Percentiles rank a stretch among this genome's conserved stretches.
phyloP scores from a whole-genome alignment of 495 filamentous ascomycete species.

The Lineolata rhizophorae region DNA sequence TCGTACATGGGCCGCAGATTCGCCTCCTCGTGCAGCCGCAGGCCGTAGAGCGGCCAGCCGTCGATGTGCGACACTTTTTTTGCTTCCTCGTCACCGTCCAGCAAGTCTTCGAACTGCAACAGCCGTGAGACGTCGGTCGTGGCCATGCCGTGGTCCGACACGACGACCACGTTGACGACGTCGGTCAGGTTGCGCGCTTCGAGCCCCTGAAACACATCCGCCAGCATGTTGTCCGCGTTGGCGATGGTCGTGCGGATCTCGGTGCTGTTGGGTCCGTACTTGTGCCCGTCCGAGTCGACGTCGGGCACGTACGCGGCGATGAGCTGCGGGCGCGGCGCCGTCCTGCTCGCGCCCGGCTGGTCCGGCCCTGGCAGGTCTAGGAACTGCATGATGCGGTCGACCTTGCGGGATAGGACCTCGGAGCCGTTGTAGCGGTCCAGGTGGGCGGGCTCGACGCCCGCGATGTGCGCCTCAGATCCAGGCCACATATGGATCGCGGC shows the following conservation, averaged over 20 bases:
- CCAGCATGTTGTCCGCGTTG: conserved; percentile 60
- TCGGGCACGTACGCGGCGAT: conserved; percentile 90
- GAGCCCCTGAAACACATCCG: conserved; percentile 48
- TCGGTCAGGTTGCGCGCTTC: conserved; percentile 63
- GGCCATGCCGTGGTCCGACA: conserved; percentile 97
- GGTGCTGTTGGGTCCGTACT: conserved; percentile 82
- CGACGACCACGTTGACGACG: conserved; percentile 90
- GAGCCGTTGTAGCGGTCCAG: conserved; percentile 67
- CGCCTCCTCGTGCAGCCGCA: conserved; percentile 52
- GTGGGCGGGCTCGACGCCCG: conserved; percentile 42
- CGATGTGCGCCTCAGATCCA: conserved; percentile 66
- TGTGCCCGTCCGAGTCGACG: conserved; percentile 69
- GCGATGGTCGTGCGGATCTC: conserved; percentile 56
- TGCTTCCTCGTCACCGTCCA: conserved; percentile 41
- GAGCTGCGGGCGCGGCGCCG: conserved; percentile 47
- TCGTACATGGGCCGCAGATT: conserved; percentile 21
- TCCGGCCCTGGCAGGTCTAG: conserved; percentile 60
- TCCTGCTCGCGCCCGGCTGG: conserved; percentile 13
- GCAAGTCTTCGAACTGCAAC: conserved; percentile 78
- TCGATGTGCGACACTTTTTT: conserved; percentile 56
- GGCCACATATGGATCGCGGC: conserved; percentile 97
- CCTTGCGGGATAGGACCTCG: conserved; percentile 51
- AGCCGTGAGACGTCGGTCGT: conserved; percentile 64
- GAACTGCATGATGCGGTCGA: conserved; percentile 50
- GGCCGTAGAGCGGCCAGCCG: conserved; percentile 82